phyloP scores from a whole-genome alignment of 176 grass and related monocot genomes.

The Zoysia pacifica region DNA sequence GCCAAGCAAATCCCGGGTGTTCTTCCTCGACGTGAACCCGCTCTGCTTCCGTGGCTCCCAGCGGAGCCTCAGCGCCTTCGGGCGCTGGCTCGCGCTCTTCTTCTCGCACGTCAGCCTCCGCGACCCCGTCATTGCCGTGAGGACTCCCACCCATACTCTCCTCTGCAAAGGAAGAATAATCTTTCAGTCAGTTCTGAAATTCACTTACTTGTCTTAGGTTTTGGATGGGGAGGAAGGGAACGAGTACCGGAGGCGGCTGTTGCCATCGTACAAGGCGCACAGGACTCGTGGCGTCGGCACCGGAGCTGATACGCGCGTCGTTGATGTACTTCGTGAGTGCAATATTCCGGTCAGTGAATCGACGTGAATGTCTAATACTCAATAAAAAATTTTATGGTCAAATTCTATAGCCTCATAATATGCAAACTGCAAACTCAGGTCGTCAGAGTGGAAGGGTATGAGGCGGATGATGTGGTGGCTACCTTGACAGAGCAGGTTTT shows the following conservation, averaged over 20 bases:
- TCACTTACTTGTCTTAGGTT: conserved; percentile 41
- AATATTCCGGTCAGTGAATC: conserved; percentile 62
- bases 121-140: conserved; percentile 75
- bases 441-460: conserved; percentile 78
- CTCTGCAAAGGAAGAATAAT: not conserved
- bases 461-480: conserved; percentile 89
- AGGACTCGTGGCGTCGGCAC: conserved; percentile 46
- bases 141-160: conserved; percentile 9
- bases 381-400: not conserved
- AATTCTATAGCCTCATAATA: not conserved
- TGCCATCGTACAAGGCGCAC: conserved; percentile 82
- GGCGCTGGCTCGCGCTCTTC: conserved; percentile 74
- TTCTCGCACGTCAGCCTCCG: conserved; percentile 76
- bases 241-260: conserved; percentile 61
- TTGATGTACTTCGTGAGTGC: conserved; percentile 63
- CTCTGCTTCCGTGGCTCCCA: conserved; percentile 71
- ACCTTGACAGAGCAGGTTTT: conserved; percentile 74
- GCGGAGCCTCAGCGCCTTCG: conserved; percentile 65
- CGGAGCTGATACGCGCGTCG: conserved; percentile 51
- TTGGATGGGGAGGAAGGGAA: conserved; percentile 82
- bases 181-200: not conserved
- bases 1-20: conserved; percentile 43
- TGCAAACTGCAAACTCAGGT: conserved; percentile 52
- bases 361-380: not conserved
- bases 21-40: conserved; percentile 81